Percentiles rank a stretch among this genome's conserved stretches.
Evolutionary conservation across 257 asterid species (phyloP).

Genomic region (Paraleonurus japonicus): DNA sequence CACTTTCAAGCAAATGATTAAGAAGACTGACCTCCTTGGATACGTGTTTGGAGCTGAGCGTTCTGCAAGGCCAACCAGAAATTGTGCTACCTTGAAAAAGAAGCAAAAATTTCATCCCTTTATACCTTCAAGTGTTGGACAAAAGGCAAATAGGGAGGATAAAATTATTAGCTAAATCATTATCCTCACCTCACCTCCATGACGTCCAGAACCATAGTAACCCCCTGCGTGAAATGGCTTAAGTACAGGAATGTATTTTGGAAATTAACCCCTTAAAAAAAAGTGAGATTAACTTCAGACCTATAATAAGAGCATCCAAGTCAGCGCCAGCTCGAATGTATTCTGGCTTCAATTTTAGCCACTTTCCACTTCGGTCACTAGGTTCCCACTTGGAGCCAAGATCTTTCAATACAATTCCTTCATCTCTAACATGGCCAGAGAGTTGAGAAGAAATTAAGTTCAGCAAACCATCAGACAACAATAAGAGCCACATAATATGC

Average conservation of each 20-base stretch:
- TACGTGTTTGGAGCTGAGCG: constrained; percentile 67
- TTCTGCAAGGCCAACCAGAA: constrained; percentile 91
- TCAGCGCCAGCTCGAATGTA: constrained; percentile 91
- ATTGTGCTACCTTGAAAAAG: constrained; percentile 73
- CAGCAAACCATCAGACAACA: constrained; percentile 20
- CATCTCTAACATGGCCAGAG: constrained; percentile 60
- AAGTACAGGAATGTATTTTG: constrained; percentile 15
- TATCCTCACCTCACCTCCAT: constrained; percentile 87
- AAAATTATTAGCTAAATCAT: constrained; percentile 23
- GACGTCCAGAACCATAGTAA: constrained; percentile 98
- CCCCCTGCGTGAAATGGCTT: constrained; percentile 61
- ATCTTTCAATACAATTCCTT: constrained; percentile 90
- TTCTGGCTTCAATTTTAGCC: constrained; percentile 96
- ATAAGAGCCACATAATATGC: not conserved
- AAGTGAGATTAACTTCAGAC: constrained; percentile 38
- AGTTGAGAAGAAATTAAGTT: constrained; percentile 17
- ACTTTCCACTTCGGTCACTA: constrained; percentile 95
- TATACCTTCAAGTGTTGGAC: constrained; percentile 44
- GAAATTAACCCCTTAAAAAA: constrained; percentile 15
- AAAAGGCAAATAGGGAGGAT: constrained; percentile 17
- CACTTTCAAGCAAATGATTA: constrained; percentile 17
- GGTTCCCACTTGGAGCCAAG: constrained; percentile 98
- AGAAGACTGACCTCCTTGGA: constrained; percentile 68
- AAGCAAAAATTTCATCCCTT: not conserved
- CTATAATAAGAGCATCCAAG: constrained; percentile 87